Evolutionary conservation across 2,329 filamentous ascomycete species (phyloP), one percentile per base, ranked within the genome.

Genomic region (Microascus cirrosus): DNA sequence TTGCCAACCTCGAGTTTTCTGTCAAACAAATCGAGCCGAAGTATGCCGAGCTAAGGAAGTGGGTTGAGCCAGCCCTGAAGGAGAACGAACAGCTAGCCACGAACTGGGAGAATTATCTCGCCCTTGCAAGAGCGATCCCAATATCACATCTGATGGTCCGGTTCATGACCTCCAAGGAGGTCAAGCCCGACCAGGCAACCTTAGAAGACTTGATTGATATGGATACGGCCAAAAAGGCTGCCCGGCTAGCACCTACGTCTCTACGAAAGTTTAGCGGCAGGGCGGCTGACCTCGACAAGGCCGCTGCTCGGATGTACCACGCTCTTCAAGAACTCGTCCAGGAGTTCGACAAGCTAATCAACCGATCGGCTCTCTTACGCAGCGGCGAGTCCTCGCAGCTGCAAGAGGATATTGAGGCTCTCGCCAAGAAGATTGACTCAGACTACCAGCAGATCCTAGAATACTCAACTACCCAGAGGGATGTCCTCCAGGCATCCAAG

Each of bases 341-440:
- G 24, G 79, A 81, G 11, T 86, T 92, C 55, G 81, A 86, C 51
- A 80, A 80, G 57, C 75, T 80, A 15, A 74, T 74, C 63, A 76
- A 67, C 59, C 80, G 77, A 54, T 86, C 78, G 24, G 72, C 79
- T 6, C 68, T 84, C 53, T 74, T 77, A 20, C 84, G 83, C 60
- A 76, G 75, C 50, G 78, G 83, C 54, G 88, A 92, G 62, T 79
- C 87, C 5, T 71, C 75, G 24, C 84, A 87, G 61, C 75, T 96
- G 7, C 76, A 94, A 55, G 82, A 90, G 61, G 94, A 97, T 68
- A 90, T 97, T 51, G 86, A 93, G 67, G 87, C 89, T 0, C 79
- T 97, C 58, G 85, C 86, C 56, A 90, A 85, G 65, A 96, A 96
- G 71, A 88, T 99, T 55, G 84, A 86, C 54, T 89, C 86, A 6